Evolutionary conservation across 2,329 filamentous ascomycete genomes (phyloP), one percentile per base, ranked within the genome.

Genomic region (Fusarium sterilihyphosum): DNA sequence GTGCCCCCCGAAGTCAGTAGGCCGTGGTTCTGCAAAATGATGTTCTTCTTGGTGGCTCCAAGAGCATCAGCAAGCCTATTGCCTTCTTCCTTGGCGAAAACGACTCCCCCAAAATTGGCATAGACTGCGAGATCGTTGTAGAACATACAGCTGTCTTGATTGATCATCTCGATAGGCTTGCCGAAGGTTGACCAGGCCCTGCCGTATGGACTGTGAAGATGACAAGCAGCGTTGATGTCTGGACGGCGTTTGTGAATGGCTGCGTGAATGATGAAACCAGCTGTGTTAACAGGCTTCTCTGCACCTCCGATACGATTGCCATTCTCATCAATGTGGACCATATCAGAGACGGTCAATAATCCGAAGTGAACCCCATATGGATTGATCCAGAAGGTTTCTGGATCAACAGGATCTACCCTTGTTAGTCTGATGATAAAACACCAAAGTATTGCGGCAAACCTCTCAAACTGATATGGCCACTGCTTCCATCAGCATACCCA

Each of bases 11-110:
- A 90, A 0, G 91, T 93, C 47, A 94, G 79, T 9, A 94, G 82
- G 0, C 92, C 92, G 78, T 94, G 92, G 78, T 94, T 94, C 74
- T 90, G 85, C 44, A 94, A 80, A 56, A 93, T 91, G 73, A 90
- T 84, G 22, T 87, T 91, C 80, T 86, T 92, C 67, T 87, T 88
- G 0, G 83, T 81, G 1, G 73, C 66, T 0, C 92, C 92, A 2
- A 94, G 83, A 2, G 91, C 88, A 22, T 84, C 84, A 1, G 92
- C 92, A 67, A 94, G 87, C 24, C 86, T 83, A 57, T 85, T 82
- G 1, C 92, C 91, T 78, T 94, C 92, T 62, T 93, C 79, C 83
- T 89, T 71, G 86, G 89, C 77, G 86, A 92, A 80, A 0, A 86
- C 84, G 17, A 86, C 83, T 14, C 85, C 85, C 6, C 84, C 85